Evolutionary conservation across 2,329 filamentous ascomycete genomes (phyloP).

Genomic region (Botrytis cinerea): DNA sequence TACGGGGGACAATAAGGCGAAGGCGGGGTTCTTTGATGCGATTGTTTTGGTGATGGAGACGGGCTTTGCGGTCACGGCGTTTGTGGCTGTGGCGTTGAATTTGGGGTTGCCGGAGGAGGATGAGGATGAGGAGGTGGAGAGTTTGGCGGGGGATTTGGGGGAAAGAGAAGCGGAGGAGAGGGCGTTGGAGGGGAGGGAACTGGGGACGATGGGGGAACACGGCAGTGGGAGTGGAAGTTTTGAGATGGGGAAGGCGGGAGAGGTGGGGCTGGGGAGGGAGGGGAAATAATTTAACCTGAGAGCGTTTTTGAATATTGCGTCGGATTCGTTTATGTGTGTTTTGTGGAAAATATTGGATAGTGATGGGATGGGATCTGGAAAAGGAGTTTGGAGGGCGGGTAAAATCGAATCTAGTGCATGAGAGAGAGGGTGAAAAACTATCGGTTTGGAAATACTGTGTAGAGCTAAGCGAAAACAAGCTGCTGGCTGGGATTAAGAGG

Average conservation of each 20-base stretch:
- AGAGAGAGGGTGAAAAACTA: neutral
- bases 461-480: neutral
- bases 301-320: neutral
- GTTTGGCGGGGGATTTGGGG: conserved; percentile 35
- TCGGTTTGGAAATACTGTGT: neutral
- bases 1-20: conserved; percentile 62
- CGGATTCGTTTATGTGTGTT: neutral
- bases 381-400: neutral
- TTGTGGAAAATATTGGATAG: neutral
- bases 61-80: conserved; percentile 73
- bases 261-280: neutral
- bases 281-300: neutral
- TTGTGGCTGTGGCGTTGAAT: conserved; percentile 62
- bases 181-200: neutral
- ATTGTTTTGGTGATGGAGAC: conserved; percentile 73
- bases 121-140: conserved; percentile 56
- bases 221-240: conserved; percentile 3
- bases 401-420: neutral
- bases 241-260: neutral
- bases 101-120: conserved; percentile 71
- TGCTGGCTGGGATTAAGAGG: neutral
- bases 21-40: conserved; percentile 74
- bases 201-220: neutral
- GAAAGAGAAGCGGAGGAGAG: conserved; percentile 23
- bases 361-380: neutral